Evolutionary conservation across 441 rosid species (phyloP), one percentile per base, ranked within the genome.

Genomic region (Jatropha multifida): DNA sequence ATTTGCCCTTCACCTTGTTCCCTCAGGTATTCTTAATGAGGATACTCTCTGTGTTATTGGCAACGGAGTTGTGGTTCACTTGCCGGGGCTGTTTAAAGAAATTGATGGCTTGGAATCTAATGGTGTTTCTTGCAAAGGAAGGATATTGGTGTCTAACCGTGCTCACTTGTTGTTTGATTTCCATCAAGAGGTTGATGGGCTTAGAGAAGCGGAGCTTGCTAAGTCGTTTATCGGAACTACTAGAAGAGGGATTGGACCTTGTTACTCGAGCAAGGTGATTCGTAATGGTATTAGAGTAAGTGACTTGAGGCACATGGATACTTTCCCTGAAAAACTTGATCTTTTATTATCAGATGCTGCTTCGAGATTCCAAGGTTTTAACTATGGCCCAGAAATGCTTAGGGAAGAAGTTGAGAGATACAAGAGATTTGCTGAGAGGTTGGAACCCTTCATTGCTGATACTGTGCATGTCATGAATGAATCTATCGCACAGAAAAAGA

Each of bases 1-100:
- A 76, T 95, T 95, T 79, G 98, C 97, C 3, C 92, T 95, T 77
- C 99, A 95, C 80, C 93, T 95, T 81, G 98, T 95, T 70, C 98
- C 99, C 13, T 95, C 99, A 0, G 99, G 98, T 37, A 93, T 95
- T 48, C 85, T 95, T 60, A 93, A 93, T 59, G 92, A 95, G 84
- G 98, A 85, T 37, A 92, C 98, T 10, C 85, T 90, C 13, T 95
- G 99, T 79, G 91, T 93, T 40, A 95, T 95, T 65, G 99, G 99
- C 42, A 95, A 92, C 52, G 99, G 98, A 26, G 98, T 95, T 59
- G 99, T 95, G 67, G 98, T 93, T 65, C 95, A 93, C 79, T 81
- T 95, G 66, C 97, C 96, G 12, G 94, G 94, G 61, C 72, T 95
- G 44, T 95, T 95, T 60, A 78, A 92, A 74, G 99, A 93, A 81